A percentile compares a stretch with the other conserved stretches of the same genome.
Evolutionary conservation across 148 eudicot genomes (phyloP).

Genomic region (Nepenthes mirabilis): DNA sequence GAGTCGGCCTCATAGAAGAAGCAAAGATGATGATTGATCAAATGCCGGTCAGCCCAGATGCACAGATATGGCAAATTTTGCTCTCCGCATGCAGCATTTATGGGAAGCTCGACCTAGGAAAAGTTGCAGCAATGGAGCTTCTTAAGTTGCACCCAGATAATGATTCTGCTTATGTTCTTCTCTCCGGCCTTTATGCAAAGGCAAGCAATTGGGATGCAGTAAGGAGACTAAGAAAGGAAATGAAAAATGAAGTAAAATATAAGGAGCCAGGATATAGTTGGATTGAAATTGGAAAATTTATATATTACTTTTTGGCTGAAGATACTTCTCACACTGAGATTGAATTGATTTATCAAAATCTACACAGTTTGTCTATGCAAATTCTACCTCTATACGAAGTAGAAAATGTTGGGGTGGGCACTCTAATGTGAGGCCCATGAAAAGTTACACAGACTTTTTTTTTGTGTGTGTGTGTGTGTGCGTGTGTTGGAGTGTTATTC

Average conservation of each 20-base stretch:
- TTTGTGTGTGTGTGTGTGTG: no score
- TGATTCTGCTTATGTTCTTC: constrained; percentile 47
- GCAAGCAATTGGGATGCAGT: constrained; percentile 35
- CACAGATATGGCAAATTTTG: constrained; percentile 53
- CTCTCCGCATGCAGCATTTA: constrained; percentile 38
- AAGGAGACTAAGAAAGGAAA: constrained; percentile 30
- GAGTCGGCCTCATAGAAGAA: constrained; percentile 39
- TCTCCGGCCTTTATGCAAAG: constrained; percentile 37
- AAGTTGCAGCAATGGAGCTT: constrained; percentile 37
- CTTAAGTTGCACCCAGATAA: constrained; percentile 43
- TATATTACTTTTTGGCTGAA: constrained; percentile 26
- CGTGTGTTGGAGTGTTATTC: no score
- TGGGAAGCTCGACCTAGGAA: constrained; percentile 29
- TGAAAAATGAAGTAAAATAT: constrained; percentile 27
- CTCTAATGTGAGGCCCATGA: no score
- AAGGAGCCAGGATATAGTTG: constrained; percentile 55
- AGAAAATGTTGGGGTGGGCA: background rate
- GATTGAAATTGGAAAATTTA: constrained; percentile 39
- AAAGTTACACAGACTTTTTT: no score
- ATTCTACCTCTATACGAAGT: constrained; percentile 17
- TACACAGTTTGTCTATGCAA: constrained; percentile 22
- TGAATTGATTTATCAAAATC: constrained; percentile 16
- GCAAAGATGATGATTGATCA: constrained; percentile 33
- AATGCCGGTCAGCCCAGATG: constrained; percentile 48
- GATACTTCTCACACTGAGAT: constrained; percentile 31